Evolutionary conservation across 208 protist genomes (phyloP).

Genomic region (Trypanosoma brucei): DNA sequence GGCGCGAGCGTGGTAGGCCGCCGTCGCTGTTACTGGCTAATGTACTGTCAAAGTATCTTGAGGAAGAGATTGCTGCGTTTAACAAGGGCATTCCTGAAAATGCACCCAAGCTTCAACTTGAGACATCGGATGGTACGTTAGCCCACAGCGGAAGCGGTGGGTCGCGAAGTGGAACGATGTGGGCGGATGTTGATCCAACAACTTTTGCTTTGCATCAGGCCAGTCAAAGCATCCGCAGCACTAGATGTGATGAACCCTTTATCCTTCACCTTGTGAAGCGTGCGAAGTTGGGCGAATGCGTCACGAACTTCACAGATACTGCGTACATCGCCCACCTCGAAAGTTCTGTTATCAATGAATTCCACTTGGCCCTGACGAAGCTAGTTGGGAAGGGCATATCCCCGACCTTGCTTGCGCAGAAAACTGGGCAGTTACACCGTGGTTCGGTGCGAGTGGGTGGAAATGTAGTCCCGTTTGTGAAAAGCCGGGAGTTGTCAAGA

Average conservation of each 20-base stretch:
- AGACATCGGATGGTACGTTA: constrained; percentile 12
- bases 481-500: constrained; percentile 42
- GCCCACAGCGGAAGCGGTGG: constrained; percentile 15
- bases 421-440: constrained; percentile 36
- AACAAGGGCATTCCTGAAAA: constrained; percentile 59
- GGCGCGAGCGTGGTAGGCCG: constrained; percentile 61
- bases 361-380: constrained; percentile 54
- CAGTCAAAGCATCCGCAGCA: constrained; percentile 19
- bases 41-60: constrained; percentile 62
- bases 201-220: constrained; percentile 57
- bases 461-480: constrained; percentile 66
- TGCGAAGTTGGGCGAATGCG: constrained; percentile 20
- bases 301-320: constrained; percentile 22
- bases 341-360: constrained; percentile 39
- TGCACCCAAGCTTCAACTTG: constrained; percentile 57
- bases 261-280: constrained; percentile 62
- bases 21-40: constrained; percentile 61
- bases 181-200: constrained; percentile 61
- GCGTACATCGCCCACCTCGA: constrained; percentile 43
- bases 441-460: constrained; percentile 49
- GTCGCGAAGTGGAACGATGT: constrained; percentile 35
- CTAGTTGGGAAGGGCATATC: constrained; percentile 74
- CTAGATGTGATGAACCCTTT: constrained; percentile 62
- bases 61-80: constrained; percentile 64
- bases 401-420: constrained; percentile 36